Evolutionary conservation across 257 asterid genomes (phyloP).

Genomic region (Misopates orontium): DNA sequence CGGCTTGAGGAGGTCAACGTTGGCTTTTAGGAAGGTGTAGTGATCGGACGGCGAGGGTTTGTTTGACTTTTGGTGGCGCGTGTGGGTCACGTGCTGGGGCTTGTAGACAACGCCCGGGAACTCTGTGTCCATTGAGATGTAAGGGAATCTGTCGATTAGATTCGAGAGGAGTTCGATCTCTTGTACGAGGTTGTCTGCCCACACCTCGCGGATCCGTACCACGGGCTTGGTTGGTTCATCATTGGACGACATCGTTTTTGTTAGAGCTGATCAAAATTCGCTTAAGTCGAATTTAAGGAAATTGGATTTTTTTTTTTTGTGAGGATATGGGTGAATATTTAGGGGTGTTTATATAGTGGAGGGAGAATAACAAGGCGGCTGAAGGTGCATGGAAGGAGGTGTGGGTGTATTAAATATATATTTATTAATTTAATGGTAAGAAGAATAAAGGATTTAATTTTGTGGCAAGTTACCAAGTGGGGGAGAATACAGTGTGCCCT

Average conservation of each 20-base stretch:
- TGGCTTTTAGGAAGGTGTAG: conserved; percentile 44
- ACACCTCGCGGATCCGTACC: conserved; percentile 57
- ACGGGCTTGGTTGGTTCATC: not conserved
- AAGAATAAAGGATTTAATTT: too few relatives aligned
- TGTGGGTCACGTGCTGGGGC: conserved; percentile 12
- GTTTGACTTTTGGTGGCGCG: conserved; percentile 3
- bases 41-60: conserved; percentile 39
- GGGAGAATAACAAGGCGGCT: conserved; percentile 25
- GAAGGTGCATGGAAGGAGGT: conserved; percentile 34
- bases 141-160: conserved; percentile 51
- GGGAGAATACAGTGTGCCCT: conserved; percentile 12
- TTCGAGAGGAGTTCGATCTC: conserved; percentile 50
- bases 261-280: too few relatives aligned
- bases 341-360: conserved; percentile 4
- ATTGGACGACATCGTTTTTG: conserved; percentile 18
- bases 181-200: conserved; percentile 54
- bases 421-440: too few relatives aligned
- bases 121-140: conserved; percentile 71
- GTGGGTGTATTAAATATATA: not conserved
- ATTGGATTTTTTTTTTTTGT: too few relatives aligned
- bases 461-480: conserved; percentile 8
- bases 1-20: conserved; percentile 53
- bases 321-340: not conserved
- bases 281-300: too few relatives aligned
- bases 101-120: conserved; percentile 65